Evolutionary conservation across 2,329 filamentous ascomycete species (phyloP).

Genomic region (Corynespora cassiicola): DNA sequence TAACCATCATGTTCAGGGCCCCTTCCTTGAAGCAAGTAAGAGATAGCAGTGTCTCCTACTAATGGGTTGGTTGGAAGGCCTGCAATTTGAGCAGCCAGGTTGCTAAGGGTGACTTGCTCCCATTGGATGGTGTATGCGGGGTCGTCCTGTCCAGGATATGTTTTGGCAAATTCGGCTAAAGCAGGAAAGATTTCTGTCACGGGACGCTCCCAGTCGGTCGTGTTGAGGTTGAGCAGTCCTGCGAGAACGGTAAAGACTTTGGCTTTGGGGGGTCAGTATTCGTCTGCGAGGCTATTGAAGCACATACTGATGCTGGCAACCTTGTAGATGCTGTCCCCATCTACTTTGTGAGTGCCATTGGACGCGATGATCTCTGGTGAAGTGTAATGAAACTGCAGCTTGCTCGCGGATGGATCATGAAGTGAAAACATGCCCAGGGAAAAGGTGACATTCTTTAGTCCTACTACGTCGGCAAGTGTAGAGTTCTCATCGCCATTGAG

Average conservation of each 20-base stretch:
- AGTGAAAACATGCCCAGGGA: conserved; percentile 50
- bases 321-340: conserved; percentile 50
- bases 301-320: conserved; percentile 48
- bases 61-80: conserved; percentile 30
- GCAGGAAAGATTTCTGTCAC: conserved; percentile 34
- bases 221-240: conserved; percentile 40
- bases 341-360: conserved; percentile 43
- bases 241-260: conserved; percentile 41
- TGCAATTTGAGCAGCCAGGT: conserved; percentile 35
- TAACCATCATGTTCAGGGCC: too few relatives aligned
- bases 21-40: too few relatives aligned
- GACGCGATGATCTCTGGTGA: conserved; percentile 37
- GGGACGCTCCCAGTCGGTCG: conserved; percentile 40
- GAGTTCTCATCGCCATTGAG: conserved; percentile 18
- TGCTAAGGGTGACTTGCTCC: conserved; percentile 34
- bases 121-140: conserved; percentile 28
- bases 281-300: too few relatives aligned
- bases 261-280: not conserved
- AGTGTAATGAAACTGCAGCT: conserved; percentile 48
- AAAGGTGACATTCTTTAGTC: conserved; percentile 45
- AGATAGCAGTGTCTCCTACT: too few relatives aligned
- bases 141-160: conserved; percentile 12
- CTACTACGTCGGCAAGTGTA: conserved; percentile 3
- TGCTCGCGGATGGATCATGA: conserved; percentile 37
- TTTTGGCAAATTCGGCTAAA: conserved; percentile 15